Percentiles rank a stretch among this genome's conserved stretches.
Conservation (phyloP, 805 yeast species). For the Kodamaea jinghongensis region DNA sequence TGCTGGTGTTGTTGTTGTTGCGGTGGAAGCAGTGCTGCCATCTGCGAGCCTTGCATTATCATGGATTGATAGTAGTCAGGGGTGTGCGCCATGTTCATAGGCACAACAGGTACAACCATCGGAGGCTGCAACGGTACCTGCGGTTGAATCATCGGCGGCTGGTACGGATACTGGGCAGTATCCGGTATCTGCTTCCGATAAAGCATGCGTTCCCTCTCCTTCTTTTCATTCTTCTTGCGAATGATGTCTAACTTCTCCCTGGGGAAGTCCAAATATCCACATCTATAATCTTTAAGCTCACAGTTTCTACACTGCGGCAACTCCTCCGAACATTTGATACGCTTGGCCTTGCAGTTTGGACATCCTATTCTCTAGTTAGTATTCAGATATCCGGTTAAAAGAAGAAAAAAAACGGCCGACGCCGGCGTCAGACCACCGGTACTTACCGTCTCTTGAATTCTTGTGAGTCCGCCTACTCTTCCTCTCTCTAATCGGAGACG, state of each 20-base stretch:
- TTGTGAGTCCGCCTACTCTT: conserved; percentile 26
- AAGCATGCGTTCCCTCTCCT: conserved; percentile 8
- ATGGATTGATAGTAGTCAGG: too few species aligned
- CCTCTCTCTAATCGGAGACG: conserved; percentile 10
- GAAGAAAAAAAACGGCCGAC: too few species aligned
- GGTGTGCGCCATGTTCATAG: not conserved
- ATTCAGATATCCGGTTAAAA: too few species aligned
- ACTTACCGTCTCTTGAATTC: conserved; percentile 24
- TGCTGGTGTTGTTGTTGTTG: too few species aligned
- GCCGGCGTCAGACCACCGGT: too few species aligned
- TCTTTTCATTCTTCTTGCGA: conserved; percentile 31
- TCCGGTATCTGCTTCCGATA: not conserved
- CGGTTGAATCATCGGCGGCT: not conserved
- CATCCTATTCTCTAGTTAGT: too few species aligned
- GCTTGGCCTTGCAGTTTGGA: conserved; percentile 42
- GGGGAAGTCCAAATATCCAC: conserved; percentile 43
- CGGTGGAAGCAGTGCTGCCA: too few species aligned
- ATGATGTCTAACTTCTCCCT: conserved; percentile 34
- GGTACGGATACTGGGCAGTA: not conserved
- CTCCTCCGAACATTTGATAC: conserved; percentile 44
- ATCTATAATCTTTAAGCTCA: conserved; percentile 33
- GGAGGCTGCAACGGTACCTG: conserved; percentile 1
- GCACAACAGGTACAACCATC: not conserved
- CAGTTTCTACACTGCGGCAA: conserved; percentile 41
- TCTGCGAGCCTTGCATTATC: too few species aligned